Percentiles rank a stretch among this genome's conserved stretches.
phyloP scores from a whole-genome alignment of 805 yeast species.

The Candida saitoana region DNA sequence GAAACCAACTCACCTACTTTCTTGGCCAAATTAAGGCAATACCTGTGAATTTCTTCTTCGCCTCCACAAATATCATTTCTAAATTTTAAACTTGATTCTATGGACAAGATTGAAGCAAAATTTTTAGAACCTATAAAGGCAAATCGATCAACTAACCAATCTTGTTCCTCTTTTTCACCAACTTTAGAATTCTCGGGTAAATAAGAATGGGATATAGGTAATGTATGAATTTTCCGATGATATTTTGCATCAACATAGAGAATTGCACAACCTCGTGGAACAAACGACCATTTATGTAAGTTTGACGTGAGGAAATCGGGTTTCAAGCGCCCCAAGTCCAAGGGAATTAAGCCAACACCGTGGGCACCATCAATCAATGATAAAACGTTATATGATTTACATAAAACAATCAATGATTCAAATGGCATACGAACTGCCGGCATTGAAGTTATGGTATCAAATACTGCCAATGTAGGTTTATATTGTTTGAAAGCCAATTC shows the following conservation, averaged over 20 bases:
- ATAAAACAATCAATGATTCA: conserved; percentile 40
- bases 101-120: conserved; percentile 38
- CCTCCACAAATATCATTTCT: conserved; percentile 58
- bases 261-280: conserved; percentile 56
- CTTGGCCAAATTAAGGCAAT: conserved; percentile 44
- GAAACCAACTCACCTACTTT: conserved; percentile 39
- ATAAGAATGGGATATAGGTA: conserved; percentile 55
- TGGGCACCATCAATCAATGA: conserved; percentile 75
- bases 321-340: conserved; percentile 35
- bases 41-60: conserved; percentile 45
- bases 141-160: conserved; percentile 44
- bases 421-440: conserved; percentile 63
- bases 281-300: conserved; percentile 65
- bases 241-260: conserved; percentile 53
- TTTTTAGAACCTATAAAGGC: conserved; percentile 47
- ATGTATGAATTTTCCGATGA: conserved; percentile 48
- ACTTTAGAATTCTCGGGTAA: conserved; percentile 27
- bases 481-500: conserved; percentile 18
- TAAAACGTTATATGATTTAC: conserved; percentile 43
- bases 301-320: conserved; percentile 65
- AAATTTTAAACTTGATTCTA: conserved; percentile 52
- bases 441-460: conserved; percentile 58
- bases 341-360: conserved; percentile 50
- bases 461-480: conserved; percentile 41
- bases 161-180: conserved; percentile 15